Percentiles rank a stretch among this genome's conserved stretches.
phyloP scores from a whole-genome alignment of 192 early-diverging fungal genomes.

The Coemansia sp. region DNA sequence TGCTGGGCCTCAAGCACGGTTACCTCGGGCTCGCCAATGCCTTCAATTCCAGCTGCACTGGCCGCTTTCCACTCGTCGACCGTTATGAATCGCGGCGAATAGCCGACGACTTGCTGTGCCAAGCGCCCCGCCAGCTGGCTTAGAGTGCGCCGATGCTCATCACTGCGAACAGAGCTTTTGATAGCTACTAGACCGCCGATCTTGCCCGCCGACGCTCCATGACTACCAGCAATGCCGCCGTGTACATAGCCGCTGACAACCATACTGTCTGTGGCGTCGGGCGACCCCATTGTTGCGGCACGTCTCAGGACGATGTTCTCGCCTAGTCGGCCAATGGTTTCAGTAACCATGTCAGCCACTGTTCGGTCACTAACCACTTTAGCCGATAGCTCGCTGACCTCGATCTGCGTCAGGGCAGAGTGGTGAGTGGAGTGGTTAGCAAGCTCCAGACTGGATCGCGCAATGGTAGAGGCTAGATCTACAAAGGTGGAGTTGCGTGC shows the following conservation, averaged over 20 bases:
- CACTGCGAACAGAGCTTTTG: slow-evolving; percentile 14
- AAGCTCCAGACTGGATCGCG: slow-evolving; percentile 9
- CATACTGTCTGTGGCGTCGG: slow-evolving; percentile 14
- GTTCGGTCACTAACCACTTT: slow-evolving; percentile 27
- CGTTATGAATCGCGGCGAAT: slow-evolving; percentile 60
- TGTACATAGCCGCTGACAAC: slow-evolving; percentile 73
- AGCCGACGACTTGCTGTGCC: slow-evolving; percentile 87
- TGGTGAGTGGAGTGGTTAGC: background rate
- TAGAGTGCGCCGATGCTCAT: slow-evolving; percentile 36
- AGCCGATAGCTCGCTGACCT: slow-evolving; percentile 1
- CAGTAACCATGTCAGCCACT: slow-evolving; percentile 65
- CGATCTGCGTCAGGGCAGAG: slow-evolving; percentile 1
- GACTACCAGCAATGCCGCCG: slow-evolving; percentile 50
- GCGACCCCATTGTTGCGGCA: slow-evolving; percentile 34
- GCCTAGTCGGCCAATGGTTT: slow-evolving; percentile 81
- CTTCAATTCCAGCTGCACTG: slow-evolving; percentile 9
- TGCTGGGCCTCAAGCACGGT: slow-evolving; percentile 67
- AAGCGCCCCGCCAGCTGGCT: slow-evolving; percentile 66
- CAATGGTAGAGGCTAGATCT: slow-evolving; percentile 58
- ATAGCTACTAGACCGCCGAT: slow-evolving; percentile 79
- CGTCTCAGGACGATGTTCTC: slow-evolving; percentile 87
- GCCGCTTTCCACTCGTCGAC: slow-evolving; percentile 50
- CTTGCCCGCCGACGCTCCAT: slow-evolving; percentile 59
- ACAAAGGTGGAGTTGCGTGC: slow-evolving; percentile 79
- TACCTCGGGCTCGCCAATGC: slow-evolving; percentile 23